A percentile compares a stretch with the other conserved stretches of the same genome.
Conservation (phyloP, 768 basidiomycete genomes). For the Amanita molliuscula region DNA sequence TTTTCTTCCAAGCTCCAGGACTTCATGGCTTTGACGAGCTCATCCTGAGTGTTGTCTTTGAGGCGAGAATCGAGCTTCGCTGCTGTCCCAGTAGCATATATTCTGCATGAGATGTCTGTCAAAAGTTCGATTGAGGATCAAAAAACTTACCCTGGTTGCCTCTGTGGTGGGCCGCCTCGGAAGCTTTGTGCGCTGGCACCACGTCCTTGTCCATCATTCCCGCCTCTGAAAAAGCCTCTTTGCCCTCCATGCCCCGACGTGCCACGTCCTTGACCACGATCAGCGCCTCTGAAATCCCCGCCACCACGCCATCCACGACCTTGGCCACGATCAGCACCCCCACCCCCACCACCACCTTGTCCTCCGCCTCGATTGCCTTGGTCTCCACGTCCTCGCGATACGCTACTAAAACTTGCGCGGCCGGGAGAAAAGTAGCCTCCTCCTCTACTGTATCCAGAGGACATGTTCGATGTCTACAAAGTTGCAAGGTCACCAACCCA, state of each 20-base stretch:
- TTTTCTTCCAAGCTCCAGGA: slow-evolving; percentile 19
- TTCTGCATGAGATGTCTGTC: slow-evolving; percentile 17
- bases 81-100: slow-evolving; percentile 27
- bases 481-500: not conserved
- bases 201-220: slow-evolving; percentile 17
- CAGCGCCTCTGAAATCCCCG: slow-evolving; percentile 8
- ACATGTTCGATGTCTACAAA: not conserved
- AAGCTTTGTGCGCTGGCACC: slow-evolving; percentile 16
- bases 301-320: slow-evolving; percentile 19
- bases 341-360: slow-evolving; percentile 2
- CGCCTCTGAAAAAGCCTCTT: slow-evolving; percentile 7
- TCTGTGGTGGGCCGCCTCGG: no score
- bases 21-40: slow-evolving; percentile 27
- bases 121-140: slow-evolving; percentile 11
- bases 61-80: slow-evolving; percentile 34
- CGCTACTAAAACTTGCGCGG: slow-evolving; percentile 25
- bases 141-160: no score
- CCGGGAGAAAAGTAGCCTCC: not conserved
- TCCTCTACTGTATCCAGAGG: not conserved
- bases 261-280: slow-evolving; percentile 10
- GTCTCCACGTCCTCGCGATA: slow-evolving; percentile 18
- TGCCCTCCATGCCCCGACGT: no score
- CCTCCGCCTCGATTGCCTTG: slow-evolving; percentile 7
- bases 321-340: slow-evolving; percentile 19
- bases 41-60: slow-evolving; percentile 27